phyloP scores from a whole-genome alignment of 192 early-diverging fungal genomes.

The Ambispora gerdemannii region DNA sequence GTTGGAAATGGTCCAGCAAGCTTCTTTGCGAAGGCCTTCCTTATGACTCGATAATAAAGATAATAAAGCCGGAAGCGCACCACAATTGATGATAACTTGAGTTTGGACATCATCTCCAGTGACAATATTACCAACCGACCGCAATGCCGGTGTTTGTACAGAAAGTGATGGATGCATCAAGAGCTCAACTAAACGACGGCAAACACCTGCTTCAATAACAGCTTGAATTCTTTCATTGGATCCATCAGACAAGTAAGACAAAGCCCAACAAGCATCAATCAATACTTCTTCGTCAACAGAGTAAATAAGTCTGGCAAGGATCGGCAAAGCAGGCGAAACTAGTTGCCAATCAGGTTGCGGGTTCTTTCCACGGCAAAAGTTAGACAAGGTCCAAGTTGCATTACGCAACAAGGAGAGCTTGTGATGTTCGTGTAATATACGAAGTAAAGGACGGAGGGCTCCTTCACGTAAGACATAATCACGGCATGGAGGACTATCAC shows the following conservation, averaged over 20 bases:
- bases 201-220: constrained; percentile 75
- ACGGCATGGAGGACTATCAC: constrained; percentile 42
- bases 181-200: constrained; percentile 67
- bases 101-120: constrained; percentile 79
- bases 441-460: constrained; percentile 33
- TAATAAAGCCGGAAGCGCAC: constrained; percentile 53
- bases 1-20: constrained; percentile 55
- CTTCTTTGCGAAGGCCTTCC: constrained; percentile 46
- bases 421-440: constrained; percentile 34
- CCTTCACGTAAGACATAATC: constrained; percentile 42
- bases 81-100: constrained; percentile 68
- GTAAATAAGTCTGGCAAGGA: constrained; percentile 65
- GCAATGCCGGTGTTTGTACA: constrained; percentile 73
- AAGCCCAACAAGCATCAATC: constrained; percentile 79
- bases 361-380: constrained; percentile 74
- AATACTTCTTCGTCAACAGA: constrained; percentile 70
- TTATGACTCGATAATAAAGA: constrained; percentile 44
- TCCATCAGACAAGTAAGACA: constrained; percentile 76
- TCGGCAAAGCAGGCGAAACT: constrained; percentile 39
- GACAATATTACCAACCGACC: constrained; percentile 77
- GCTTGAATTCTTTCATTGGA: constrained; percentile 66
- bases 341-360: constrained; percentile 66
- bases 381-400: constrained; percentile 77
- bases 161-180: constrained; percentile 52
- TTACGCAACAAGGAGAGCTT: constrained; percentile 62